Conservation (phyloP, 495 filamentous ascomycete genomes). For the Daldinia concentrica region DNA sequence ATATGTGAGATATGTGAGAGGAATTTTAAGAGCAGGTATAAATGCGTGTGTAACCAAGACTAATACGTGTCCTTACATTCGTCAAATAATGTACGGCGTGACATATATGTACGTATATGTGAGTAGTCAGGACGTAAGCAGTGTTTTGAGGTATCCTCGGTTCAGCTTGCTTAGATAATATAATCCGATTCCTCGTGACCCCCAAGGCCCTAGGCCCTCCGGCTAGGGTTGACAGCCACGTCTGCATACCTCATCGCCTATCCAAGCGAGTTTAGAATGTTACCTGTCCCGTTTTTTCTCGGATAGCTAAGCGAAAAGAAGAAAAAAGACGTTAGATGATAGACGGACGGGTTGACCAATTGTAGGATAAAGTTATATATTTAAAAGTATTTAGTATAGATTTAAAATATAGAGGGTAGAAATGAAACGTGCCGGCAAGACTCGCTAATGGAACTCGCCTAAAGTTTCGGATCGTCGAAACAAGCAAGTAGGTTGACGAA, state of each 20-base stretch:
- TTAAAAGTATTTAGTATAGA: not conserved
- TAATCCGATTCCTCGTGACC: conserved; percentile 22
- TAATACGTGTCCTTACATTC: conserved; percentile 2
- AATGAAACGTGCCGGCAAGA: conserved; percentile 35
- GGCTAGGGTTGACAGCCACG: conserved; percentile 21
- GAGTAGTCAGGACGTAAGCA: conserved; percentile 11
- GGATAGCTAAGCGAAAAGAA: conserved; percentile 32
- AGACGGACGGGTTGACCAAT: conserved; percentile 15
- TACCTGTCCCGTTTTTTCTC: conserved; percentile 9
- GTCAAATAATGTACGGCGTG: not conserved
- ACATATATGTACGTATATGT: not conserved
- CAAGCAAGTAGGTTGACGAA: conserved; percentile 38
- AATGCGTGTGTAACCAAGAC: not conserved
- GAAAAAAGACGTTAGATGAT: not conserved
- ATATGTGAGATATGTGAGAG: not conserved
- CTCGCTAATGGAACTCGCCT: conserved; percentile 39
- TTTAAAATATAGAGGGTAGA: conserved; percentile 13
- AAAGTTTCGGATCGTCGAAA: conserved; percentile 43
- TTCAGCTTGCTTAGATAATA: conserved; percentile 36
- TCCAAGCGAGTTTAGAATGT: not conserved
- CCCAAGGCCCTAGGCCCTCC: not conserved
- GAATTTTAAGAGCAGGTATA: not conserved
- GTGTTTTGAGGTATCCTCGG: conserved; percentile 12
- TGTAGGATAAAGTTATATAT: conserved; percentile 5
- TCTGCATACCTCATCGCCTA: not conserved